These are phyloP conservation scores for Claviceps cyperi DNA, from an alignment of 2,329 filamentous ascomycete genomes.

Conservation along the genomic window DNA sequence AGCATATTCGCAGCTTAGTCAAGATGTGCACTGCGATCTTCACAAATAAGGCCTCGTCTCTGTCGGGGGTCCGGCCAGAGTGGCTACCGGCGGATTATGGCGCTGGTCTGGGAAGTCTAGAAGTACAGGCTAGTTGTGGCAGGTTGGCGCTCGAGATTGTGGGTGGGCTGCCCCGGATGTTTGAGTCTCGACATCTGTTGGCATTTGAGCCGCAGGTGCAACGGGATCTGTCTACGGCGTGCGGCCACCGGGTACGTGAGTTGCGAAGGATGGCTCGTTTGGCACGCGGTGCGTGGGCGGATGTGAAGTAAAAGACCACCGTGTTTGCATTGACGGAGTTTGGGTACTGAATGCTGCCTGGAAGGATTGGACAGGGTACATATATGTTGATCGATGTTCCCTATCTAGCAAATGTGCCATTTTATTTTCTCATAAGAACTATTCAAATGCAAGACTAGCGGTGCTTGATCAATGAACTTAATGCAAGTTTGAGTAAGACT, in stretches of 20 bases:
- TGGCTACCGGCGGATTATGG: constrained; percentile 18
- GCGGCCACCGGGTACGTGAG: constrained; percentile 38
- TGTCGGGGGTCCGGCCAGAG: constrained; percentile 12
- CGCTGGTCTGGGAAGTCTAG: constrained; percentile 5
- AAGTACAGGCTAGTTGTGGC: constrained; percentile 24
- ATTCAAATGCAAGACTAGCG: neutral
- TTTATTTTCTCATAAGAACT: neutral
- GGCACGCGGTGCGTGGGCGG: constrained; percentile 36
- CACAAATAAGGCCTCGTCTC: constrained; percentile 13
- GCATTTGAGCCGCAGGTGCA: constrained; percentile 29
- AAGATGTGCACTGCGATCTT: constrained; percentile 28
- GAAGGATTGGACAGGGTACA: neutral
- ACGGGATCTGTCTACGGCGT: constrained; percentile 33
- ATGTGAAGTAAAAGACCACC: constrained; percentile 14
- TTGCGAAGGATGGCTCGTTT: constrained; percentile 34
- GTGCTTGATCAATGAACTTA: neutral
- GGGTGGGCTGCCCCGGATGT: constrained; percentile 30
- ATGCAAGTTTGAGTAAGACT: neutral
- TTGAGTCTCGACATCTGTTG: constrained; percentile 32
- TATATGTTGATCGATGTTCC: neutral
- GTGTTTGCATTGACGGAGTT: constrained; percentile 1
- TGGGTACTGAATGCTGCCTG: neutral
- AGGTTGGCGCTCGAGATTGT: constrained; percentile 34
- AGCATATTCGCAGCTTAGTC: constrained; percentile 35
- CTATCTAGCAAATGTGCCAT: neutral